Evolutionary conservation across 208 protist species (phyloP).

Genomic region (Naegleria fowleri): DNA sequence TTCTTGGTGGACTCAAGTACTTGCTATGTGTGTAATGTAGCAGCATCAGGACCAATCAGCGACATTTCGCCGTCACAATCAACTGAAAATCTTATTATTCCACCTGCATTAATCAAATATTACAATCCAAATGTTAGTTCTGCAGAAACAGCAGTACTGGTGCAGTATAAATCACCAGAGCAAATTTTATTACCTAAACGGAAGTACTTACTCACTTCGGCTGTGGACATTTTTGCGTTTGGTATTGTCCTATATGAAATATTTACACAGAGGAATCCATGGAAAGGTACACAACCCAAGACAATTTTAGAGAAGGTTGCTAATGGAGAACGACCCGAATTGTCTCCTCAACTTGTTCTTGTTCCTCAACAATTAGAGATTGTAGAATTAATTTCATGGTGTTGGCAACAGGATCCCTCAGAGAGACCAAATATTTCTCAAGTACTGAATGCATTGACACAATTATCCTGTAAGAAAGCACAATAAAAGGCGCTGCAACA

Average conservation of each 20-base stretch:
- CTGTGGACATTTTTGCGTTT: background rate
- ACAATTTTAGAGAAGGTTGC: background rate
- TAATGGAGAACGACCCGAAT: background rate
- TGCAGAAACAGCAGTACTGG: background rate
- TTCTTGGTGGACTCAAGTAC: background rate
- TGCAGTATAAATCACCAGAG: background rate
- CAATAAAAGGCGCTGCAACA: too few relatives aligned
- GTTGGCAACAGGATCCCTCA: background rate
- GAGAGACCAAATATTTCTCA: background rate
- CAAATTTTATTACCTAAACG: background rate
- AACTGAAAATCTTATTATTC: background rate
- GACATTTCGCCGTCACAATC: background rate
- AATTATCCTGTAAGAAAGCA: too few relatives aligned
- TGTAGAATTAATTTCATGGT: background rate
- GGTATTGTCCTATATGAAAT: constrained; percentile 3
- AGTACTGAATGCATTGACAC: background rate
- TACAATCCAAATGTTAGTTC: background rate
- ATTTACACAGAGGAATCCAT: constrained; percentile 3
- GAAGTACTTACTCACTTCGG: background rate
- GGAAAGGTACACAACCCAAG: background rate
- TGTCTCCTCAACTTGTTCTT: background rate
- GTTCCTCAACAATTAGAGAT: background rate
- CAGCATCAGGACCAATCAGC: background rate
- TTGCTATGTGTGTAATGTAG: background rate
- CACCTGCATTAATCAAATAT: background rate